These are phyloP conservation scores for Tolypocladium pustulatum DNA, from an alignment of 2,329 filamentous ascomycete species.

Conservation along the genomic window DNA sequence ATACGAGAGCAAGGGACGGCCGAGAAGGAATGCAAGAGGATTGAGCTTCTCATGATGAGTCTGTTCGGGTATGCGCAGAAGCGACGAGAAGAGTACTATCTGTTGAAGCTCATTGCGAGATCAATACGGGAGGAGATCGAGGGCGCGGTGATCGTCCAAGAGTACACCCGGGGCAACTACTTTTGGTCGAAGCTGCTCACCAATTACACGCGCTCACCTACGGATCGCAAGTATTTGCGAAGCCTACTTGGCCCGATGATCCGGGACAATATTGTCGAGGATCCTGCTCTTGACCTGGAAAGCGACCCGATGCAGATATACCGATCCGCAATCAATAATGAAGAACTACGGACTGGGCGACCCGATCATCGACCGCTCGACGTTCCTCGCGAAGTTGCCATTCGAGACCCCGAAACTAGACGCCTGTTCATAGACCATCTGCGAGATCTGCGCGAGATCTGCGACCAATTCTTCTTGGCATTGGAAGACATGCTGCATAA, in stretches of 20 bases:
- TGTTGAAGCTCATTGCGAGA: conserved; percentile 75
- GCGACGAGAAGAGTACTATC: conserved; percentile 89
- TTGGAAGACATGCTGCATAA: conserved; percentile 75
- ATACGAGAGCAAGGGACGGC: conserved; percentile 73
- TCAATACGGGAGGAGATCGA: conserved; percentile 83
- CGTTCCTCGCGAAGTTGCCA: conserved; percentile 85
- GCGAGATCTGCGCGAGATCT: conserved; percentile 87
- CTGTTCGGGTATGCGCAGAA: conserved; percentile 97
- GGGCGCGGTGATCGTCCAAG: conserved; percentile 59
- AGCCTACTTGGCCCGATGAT: conserved; percentile 78
- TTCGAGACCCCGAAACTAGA: conserved; percentile 86
- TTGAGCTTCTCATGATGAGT: conserved; percentile 91
- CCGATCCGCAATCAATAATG: conserved; percentile 88
- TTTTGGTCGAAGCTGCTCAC: conserved; percentile 84
- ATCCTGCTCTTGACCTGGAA: conserved; percentile 82
- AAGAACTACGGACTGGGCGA: conserved; percentile 84
- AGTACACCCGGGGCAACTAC: conserved; percentile 80
- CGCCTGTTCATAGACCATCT: conserved; percentile 90
- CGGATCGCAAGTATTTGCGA: conserved; percentile 84
- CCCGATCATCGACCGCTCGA: conserved; percentile 74
- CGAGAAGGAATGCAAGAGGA: conserved; percentile 86
- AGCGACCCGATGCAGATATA: conserved; percentile 98
- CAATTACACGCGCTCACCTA: conserved; percentile 82
- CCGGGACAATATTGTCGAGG: conserved; percentile 86
- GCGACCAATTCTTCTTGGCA: conserved; percentile 75